These are phyloP conservation scores for Phytopythium litorale DNA, from an alignment of 352 stramenopile genomes.

Conservation along the genomic window DNA sequence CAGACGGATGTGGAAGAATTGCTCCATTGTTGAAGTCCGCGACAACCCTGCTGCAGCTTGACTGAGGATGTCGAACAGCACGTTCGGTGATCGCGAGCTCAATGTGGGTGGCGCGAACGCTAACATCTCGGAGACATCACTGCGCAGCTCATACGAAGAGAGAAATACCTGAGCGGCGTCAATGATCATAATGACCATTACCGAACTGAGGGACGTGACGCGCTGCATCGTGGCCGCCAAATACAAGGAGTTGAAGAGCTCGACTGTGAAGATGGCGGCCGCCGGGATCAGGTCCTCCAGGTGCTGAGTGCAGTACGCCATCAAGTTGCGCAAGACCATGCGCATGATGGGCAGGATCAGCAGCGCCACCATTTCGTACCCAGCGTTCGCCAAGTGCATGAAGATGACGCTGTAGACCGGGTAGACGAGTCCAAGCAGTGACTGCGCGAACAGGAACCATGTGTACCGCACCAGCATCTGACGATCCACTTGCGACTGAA, in stretches of 20 bases:
- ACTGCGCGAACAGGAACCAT: conserved; percentile 4
- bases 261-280: conserved; percentile 20
- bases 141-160: not conserved
- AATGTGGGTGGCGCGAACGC: not conserved
- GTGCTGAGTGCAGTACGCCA: conserved; percentile 10
- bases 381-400: conserved; percentile 4
- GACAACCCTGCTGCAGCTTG: not conserved
- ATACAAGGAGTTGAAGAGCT: conserved; percentile 28
- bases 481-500: not conserved
- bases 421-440: conserved; percentile 17
- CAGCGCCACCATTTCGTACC: conserved; percentile 17
- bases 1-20: not conserved
- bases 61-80: not conserved
- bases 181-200: conserved; percentile 8
- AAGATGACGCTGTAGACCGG: conserved; percentile 22
- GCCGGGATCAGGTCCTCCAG: conserved; percentile 17
- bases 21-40: not conserved
- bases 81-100: not conserved
- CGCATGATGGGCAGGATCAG: conserved; percentile 20
- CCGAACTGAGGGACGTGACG: conserved; percentile 6
- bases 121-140: not conserved
- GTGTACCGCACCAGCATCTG: conserved; percentile 8
- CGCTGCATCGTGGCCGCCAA: conserved; percentile 20
- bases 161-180: conserved; percentile 8
- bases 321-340: conserved; percentile 19